phyloP scores from a whole-genome alignment of 768 basidiomycete genomes.

The Suillus bovinus region DNA sequence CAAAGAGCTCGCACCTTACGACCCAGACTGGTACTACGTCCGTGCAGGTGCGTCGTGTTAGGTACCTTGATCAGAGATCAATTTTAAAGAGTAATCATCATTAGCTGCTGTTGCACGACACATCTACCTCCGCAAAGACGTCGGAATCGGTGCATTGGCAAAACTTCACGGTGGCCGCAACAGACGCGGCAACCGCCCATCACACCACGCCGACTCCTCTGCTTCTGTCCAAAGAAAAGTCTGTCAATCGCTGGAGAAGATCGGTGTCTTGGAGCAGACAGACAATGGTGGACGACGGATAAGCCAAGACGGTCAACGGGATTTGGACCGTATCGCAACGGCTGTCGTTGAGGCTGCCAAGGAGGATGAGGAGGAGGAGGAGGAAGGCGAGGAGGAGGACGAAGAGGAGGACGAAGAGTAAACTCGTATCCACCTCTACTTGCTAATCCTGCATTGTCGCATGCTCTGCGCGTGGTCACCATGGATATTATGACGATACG shows the following conservation, averaged over 20 bases:
- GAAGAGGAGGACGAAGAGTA: constrained; percentile 52
- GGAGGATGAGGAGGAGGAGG: constrained; percentile 75
- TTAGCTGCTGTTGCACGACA: constrained; percentile 94
- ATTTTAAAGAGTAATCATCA: neutral
- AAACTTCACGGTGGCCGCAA: constrained; percentile 98
- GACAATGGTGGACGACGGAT: constrained; percentile 95
- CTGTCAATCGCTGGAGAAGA: constrained; percentile 97
- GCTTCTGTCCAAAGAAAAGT: constrained; percentile 91
- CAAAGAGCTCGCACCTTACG: constrained; percentile 99
- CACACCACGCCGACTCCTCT: constrained; percentile 88
- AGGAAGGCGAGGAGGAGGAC: constrained; percentile 65
- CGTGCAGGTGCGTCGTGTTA: constrained; percentile 73
- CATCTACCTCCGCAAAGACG: constrained; percentile 99
- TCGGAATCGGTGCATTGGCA: constrained; percentile 88
- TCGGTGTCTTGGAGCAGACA: constrained; percentile 93
- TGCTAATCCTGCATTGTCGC: constrained; percentile 21
- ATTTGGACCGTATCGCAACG: constrained; percentile 91
- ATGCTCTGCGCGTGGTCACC: constrained; percentile 24
- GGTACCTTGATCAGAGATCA: neutral
- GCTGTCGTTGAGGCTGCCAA: constrained; percentile 79
- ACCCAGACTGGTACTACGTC: constrained; percentile 99
- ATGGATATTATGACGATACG: constrained; percentile 34
- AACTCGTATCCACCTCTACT: constrained; percentile 18
- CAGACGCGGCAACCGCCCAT: constrained; percentile 94
- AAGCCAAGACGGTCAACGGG: constrained; percentile 94